Base-by-base conservation (phyloP, 208 protist species). In the Naegleria lovaniensis region DNA sequence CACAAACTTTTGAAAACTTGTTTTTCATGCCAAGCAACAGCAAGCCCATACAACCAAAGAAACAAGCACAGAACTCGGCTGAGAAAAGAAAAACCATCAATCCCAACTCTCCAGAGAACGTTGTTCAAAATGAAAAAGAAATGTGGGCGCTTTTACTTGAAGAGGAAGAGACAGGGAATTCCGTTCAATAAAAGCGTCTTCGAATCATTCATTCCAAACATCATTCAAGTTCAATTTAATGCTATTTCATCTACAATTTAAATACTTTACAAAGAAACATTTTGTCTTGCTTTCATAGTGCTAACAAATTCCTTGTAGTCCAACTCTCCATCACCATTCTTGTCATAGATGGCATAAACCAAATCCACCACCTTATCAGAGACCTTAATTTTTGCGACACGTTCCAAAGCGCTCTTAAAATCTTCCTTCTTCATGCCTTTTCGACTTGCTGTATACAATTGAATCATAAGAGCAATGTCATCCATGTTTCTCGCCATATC, bases 291-390 rank as follows among this genome's bases (percentile, higher is more conserved):
- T n/a, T 85, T 16, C n/a, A 85, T 38, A 19, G 83, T 48, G 2
- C 16, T 40, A 22, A 48, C 41, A 29, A 89, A 75, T 89, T 89
- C 85, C 3, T 89, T 36, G 16, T 40, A 89, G n/a, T 55, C 85
- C 48, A 89, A 89, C 19, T 19, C 25, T 29, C 85, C 85, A 89
- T 89, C 33, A 0, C 22, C 22, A 40, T 89, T n/a, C n/a, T 52
- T 41, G 39, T 89, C 85, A 40, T 43, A 89, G 13, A 89, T 51
- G 25, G 85, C 85, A 89, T 51, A 89, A 0, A 89, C 48, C n/a
- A 89, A 67, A 67, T 89, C 85, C 25, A 89, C 48, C 59, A 89
- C 48, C 22, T 25, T 58, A 13, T 33, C 29, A 41, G 5, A 19
- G 40, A 89, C n/a, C 5, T 59, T 29, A 13, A 89, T 25, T 22